Percentiles rank a stretch among this genome's conserved stretches.
These are phyloP conservation scores for Metschnikowia gelsemii DNA, from an alignment of 805 yeast genomes.

Conservation along the genomic window DNA sequence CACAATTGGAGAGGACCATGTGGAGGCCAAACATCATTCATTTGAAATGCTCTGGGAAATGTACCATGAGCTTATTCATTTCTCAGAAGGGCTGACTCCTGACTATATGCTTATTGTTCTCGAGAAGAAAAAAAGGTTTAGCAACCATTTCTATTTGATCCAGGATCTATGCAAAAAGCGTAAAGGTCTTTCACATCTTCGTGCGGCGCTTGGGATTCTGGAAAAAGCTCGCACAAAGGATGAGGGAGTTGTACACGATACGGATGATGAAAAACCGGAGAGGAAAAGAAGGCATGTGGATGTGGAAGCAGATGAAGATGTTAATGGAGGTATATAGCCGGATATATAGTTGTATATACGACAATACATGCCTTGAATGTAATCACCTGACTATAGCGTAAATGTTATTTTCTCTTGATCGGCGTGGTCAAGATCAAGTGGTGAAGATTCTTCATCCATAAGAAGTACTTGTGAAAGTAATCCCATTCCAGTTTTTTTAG, in stretches of 20 bases:
- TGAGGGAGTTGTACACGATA: background rate
- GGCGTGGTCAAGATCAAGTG: too few species aligned
- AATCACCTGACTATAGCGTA: too few species aligned
- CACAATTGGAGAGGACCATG: conserved; percentile 33
- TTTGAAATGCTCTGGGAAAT: conserved; percentile 27
- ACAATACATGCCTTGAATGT: too few species aligned
- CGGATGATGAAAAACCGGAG: background rate
- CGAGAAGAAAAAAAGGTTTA: conserved; percentile 27
- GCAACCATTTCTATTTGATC: conserved; percentile 27
- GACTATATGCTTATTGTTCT: conserved; percentile 23
- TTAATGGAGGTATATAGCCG: background rate
- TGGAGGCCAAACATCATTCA: conserved; percentile 26
- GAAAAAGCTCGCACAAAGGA: too few species aligned
- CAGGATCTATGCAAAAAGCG: conserved; percentile 23
- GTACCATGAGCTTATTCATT: conserved; percentile 8
- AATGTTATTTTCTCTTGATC: background rate
- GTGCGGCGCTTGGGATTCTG: background rate
- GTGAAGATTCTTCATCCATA: too few species aligned
- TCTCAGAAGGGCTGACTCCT: conserved; percentile 10
- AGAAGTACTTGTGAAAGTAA: too few species aligned
- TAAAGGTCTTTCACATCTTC: conserved; percentile 21
- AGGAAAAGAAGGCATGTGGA: conserved; percentile 1
- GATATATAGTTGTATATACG: background rate
- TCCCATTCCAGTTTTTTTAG: too few species aligned
- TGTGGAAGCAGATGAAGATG: background rate